Base-by-base conservation (phyloP, 208 protist species). In the Crithidia bombi region DNA sequence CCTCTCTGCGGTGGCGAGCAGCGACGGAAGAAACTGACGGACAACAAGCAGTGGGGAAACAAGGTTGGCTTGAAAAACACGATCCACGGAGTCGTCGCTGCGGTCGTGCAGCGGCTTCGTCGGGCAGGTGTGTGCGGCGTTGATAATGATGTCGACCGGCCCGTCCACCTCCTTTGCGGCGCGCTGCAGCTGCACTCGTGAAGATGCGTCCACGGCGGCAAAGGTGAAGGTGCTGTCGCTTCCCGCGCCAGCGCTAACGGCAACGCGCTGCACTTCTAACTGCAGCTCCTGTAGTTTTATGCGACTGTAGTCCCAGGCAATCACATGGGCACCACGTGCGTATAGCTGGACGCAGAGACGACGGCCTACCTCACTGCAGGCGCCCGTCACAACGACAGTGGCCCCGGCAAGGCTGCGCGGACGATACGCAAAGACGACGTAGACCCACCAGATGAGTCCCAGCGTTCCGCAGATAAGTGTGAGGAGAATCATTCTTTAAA, bases 401-500 rank as follows among this genome's bases (percentile, higher is more conserved):
- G 87, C 82, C 15, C 84, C 80, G 17, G 39, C 49, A 32, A 87
- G 51, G 25, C 51, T 65, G 12, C 55, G 75, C 11, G 65, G 46
- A 30, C 71, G 73, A 52, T 90, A 89, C 12, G 55, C 61, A 17
- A 90, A 74, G 49, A 80, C 63, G 56, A 65, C 51, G 51, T 80
- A 86, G 6, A 81, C 38, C 4, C 57, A 71, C 87, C 87, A 90
- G 23, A 84, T n/a, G 0, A 86, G 21, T 78, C 82, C 89, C 26
- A 87, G 49, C 11, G 68, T 75, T 12, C 78, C 61, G n/a, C 69
- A 75, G 17, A 89, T 35, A 67, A 87, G 79, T 21, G 79, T 3
- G 7, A 89, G 64, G 41, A 93, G 84, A 66, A 91, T 87, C 85
- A 93, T 93, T 26, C 30, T n/a, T n/a, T n/a, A n/a, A n/a, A n/a